phyloP scores from a whole-genome alignment of 345 rosid genomes.

The Eucalyptus paniculata region DNA sequence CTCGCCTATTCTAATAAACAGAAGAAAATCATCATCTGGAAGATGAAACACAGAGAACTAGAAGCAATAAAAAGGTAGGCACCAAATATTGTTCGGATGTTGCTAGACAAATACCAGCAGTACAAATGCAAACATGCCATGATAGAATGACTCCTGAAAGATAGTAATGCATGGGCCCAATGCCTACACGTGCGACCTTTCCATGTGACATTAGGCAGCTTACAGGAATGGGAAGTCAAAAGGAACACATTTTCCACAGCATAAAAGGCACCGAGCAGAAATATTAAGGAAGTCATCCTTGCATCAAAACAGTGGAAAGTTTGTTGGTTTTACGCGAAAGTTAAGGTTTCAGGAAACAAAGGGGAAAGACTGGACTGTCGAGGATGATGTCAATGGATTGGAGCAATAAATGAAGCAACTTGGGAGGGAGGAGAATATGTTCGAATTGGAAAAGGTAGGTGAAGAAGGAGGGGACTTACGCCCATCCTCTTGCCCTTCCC shows the following conservation, averaged over 20 bases:
- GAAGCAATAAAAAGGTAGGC: neutral
- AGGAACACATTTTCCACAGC: neutral
- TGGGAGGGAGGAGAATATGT: neutral
- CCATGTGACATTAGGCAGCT: neutral
- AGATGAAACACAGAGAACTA: conserved; percentile 2
- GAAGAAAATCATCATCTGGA: conserved; percentile 21
- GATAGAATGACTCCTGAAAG: neutral
- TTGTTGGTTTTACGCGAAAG: neutral
- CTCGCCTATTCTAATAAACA: conserved; percentile 56
- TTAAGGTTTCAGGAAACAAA: neutral
- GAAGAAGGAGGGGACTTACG: conserved; percentile 21
- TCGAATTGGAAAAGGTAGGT: neutral
- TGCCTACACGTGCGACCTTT: neutral
- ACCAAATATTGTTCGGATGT: neutral
- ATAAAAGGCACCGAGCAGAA: neutral
- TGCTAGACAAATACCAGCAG: neutral
- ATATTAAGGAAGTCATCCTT: neutral
- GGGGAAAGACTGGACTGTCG: neutral
- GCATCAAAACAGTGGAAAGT: neutral
- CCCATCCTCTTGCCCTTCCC: conserved; percentile 96
- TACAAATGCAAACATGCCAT: neutral
- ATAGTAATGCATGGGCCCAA: neutral
- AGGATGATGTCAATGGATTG: neutral
- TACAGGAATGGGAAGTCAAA: neutral
- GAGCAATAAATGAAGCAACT: neutral